Percentiles rank a stretch among this genome's conserved stretches.
phyloP scores from a whole-genome alignment of 179 eudicot species.

The Beta macrorhiza region DNA sequence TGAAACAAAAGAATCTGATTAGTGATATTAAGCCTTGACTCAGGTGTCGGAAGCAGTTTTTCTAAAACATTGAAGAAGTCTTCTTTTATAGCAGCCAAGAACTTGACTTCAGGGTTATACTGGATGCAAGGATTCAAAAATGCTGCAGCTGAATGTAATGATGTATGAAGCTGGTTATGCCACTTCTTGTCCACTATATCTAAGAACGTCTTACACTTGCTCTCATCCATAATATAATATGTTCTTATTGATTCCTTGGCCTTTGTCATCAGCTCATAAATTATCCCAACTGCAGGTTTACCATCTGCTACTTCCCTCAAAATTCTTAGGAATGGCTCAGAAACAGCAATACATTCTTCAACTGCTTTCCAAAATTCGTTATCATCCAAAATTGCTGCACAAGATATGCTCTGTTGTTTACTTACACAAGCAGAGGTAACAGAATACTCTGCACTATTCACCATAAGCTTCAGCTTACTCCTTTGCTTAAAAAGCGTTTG shows the following conservation, averaged over 20 bases:
- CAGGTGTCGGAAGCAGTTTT: slow-evolving; percentile 87
- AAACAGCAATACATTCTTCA: slow-evolving; percentile 86
- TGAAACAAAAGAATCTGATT: slow-evolving; percentile 74
- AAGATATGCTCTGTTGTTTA: slow-evolving; percentile 67
- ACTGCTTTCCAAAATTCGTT: slow-evolving; percentile 84
- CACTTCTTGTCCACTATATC: slow-evolving; percentile 87
- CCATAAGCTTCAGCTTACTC: slow-evolving; percentile 77
- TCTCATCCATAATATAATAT: slow-evolving; percentile 94
- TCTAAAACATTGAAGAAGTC: slow-evolving; percentile 81
- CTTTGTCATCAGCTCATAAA: slow-evolving; percentile 88
- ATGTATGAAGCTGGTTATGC: slow-evolving; percentile 84
- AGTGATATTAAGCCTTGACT: slow-evolving; percentile 76
- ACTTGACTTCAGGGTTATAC: slow-evolving; percentile 89
- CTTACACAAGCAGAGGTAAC: slow-evolving; percentile 48
- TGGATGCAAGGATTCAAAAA: slow-evolving; percentile 93
- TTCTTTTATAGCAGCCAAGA: slow-evolving; percentile 74
- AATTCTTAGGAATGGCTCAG: slow-evolving; percentile 88
- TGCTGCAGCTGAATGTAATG: slow-evolving; percentile 90
- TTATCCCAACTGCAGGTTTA: slow-evolving; percentile 72
- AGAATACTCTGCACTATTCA: slow-evolving; percentile 77
- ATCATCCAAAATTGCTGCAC: slow-evolving; percentile 69
- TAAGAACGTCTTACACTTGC: slow-evolving; percentile 76
- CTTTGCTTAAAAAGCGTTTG: slow-evolving; percentile 79
- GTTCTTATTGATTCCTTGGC: slow-evolving; percentile 94
- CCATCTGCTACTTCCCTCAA: slow-evolving; percentile 86